Conservation (phyloP, 345 rosid species). For the Linum tenue region DNA sequence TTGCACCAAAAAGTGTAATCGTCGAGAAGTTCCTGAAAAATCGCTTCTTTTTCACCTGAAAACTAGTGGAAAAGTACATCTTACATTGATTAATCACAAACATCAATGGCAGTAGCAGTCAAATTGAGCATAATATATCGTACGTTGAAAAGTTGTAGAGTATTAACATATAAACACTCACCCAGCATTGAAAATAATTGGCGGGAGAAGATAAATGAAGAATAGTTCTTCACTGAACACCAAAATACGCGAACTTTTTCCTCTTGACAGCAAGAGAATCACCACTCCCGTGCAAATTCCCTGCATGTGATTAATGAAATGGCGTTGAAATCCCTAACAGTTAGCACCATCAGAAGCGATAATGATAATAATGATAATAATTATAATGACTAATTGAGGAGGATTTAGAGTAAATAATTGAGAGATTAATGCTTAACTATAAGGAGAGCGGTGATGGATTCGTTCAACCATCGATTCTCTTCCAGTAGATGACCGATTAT, state of each 20-base stretch:
- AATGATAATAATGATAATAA: too few relatives aligned
- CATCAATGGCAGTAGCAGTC: not conserved
- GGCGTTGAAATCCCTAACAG: too few relatives aligned
- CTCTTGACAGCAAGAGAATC: conserved; percentile 66
- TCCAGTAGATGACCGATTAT: conserved; percentile 83
- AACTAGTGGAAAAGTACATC: conserved; percentile 29
- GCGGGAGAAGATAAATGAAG: conserved; percentile 97
- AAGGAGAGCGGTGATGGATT: conserved; percentile 85
- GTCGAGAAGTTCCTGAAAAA: conserved; percentile 97
- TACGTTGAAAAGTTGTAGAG: not conserved
- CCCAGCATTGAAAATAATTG: conserved; percentile 98
- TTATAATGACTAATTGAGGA: not conserved
- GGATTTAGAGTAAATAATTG: not conserved
- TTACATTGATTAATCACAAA: not conserved
- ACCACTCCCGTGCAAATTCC: conserved; percentile 82
- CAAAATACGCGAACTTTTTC: conserved; percentile 71
- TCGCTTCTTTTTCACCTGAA: conserved; percentile 98
- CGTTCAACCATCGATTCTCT: conserved; percentile 81
- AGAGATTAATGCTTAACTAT: conserved; percentile 31
- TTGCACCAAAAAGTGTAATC: conserved; percentile 81
- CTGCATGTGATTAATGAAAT: conserved; percentile 22
- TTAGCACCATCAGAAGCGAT: too few relatives aligned
- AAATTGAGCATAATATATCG: not conserved
- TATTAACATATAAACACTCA: conserved; percentile 16
- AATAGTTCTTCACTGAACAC: conserved; percentile 95